Conservation (phyloP, 192 early-diverging fungal species). For the Dimargaris cristalligena region DNA sequence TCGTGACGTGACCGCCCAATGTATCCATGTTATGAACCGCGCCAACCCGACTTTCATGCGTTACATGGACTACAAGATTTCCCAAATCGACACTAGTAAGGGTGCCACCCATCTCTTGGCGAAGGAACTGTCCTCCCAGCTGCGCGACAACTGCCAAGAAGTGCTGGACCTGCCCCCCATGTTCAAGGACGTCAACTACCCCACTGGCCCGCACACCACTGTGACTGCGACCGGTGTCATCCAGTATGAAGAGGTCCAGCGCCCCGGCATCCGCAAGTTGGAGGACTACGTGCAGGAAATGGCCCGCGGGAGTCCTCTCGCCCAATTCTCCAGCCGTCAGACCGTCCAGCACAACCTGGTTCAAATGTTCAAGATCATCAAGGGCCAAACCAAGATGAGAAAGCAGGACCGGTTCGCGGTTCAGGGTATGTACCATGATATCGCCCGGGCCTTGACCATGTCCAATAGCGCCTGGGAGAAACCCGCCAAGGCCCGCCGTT, state of each 20-base stretch:
- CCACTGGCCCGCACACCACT: constrained; percentile 63
- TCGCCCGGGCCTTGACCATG: constrained; percentile 55
- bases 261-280: constrained; percentile 70
- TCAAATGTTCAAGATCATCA: constrained; percentile 62
- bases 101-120: constrained; percentile 73
- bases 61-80: constrained; percentile 79
- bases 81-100: constrained; percentile 52
- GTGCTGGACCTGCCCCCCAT: constrained; percentile 60
- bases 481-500: constrained; percentile 14
- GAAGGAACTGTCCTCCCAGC: constrained; percentile 57
- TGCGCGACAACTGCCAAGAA: constrained; percentile 81
- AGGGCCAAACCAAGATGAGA: constrained; percentile 60
- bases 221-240: constrained; percentile 70
- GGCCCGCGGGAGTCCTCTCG: constrained; percentile 49
- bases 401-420: constrained; percentile 50
- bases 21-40: constrained; percentile 85
- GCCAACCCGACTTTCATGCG: constrained; percentile 57
- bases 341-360: constrained; percentile 61
- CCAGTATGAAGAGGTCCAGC: constrained; percentile 69
- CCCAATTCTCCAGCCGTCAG: constrained; percentile 58
- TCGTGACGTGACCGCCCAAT: constrained; percentile 81
- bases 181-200: constrained; percentile 83
- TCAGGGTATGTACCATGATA: constrained; percentile 50
- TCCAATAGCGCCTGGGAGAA: constrained; percentile 52
- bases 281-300: constrained; percentile 85